These are phyloP conservation scores for Ogataea ganodermae DNA, from an alignment of 805 yeast genomes.

Conservation along the genomic window DNA sequence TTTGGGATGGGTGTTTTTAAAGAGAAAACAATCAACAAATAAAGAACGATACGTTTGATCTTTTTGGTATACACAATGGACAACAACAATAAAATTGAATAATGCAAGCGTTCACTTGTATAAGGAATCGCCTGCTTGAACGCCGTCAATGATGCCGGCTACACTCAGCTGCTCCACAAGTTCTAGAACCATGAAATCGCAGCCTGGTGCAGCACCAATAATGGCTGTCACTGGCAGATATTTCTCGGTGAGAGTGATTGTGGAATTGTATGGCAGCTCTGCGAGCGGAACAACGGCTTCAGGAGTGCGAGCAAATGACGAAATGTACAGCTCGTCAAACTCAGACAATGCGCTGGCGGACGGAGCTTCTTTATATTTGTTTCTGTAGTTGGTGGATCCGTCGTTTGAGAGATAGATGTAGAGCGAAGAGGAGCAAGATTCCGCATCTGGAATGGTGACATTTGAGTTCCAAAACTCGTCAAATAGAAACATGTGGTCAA, in stretches of 20 bases:
- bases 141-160: conserved; percentile 12
- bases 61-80: too few species aligned
- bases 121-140: conserved; percentile 5
- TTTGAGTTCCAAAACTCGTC: conserved; percentile 17
- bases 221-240: conserved; percentile 16
- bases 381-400: conserved; percentile 14
- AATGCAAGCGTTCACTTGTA: not conserved
- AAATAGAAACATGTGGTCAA: conserved; percentile 11
- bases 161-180: conserved; percentile 8
- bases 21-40: too few species aligned
- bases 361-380: conserved; percentile 10
- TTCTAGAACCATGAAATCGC: conserved; percentile 17
- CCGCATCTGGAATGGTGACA: conserved; percentile 11
- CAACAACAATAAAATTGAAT: not conserved
- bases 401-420: conserved; percentile 13
- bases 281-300: conserved; percentile 17
- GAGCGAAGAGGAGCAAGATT: conserved; percentile 12
- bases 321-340: conserved; percentile 14
- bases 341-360: conserved; percentile 8
- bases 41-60: too few species aligned
- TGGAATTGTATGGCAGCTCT: conserved; percentile 15
- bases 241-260: conserved; percentile 16
- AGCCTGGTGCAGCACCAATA: conserved; percentile 18
- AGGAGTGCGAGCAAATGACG: conserved; percentile 18
- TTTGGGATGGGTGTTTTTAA: not conserved